Evolutionary conservation across 768 basidiomycete genomes (phyloP), one percentile per base, ranked within the genome.

Genomic region (Dictyophora rubrovolvata): DNA sequence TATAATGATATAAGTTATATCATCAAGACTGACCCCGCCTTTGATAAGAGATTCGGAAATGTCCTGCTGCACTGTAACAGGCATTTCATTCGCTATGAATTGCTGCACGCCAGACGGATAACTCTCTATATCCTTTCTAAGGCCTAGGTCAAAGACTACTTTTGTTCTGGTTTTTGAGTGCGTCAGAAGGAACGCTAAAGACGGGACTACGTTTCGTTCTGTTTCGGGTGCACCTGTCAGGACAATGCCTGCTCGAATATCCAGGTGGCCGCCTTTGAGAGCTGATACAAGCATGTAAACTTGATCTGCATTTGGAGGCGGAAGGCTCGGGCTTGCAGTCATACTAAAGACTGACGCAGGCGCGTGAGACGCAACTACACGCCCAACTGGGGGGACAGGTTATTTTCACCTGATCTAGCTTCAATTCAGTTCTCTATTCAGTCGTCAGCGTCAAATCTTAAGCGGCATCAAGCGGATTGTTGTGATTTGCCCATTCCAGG

Each of bases 101-200:
- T 22, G 7, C 56, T 47, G 20, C 3, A 49, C 14, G 1, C 18
- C 42, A 9, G 60, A 49, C 9, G 62, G 60, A 46, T 20, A 54
- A n/a, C 17, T 18, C 2, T 54, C 56, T 4, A 22, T 35, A 54
- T 61, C 48, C 28, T 54, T 63, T 22, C 54, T 60, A 17, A 64
- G 50, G 56, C 63, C 63, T 28, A 62, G 58, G 55, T 64, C 63
- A 49, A 62, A 64, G 54, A 64, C 37, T 21, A 64, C 2, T 34
- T 51, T 17, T 14, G 33, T 47, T n/a, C 36, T 22, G 5, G 61
- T 53, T 18, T 35, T 37, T 46, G 63, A 64, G 53, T 64, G 63
- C 8, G 46, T 54, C 6, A 64, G 61, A 33, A 60, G 59, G 59
- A 64, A 64, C 17, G 55, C 47, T 35, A 64, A 59, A 37, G 59